Base-by-base conservation (phyloP, 2,329 filamentous ascomycete species). In the Hymenoscyphus fructigenus region DNA sequence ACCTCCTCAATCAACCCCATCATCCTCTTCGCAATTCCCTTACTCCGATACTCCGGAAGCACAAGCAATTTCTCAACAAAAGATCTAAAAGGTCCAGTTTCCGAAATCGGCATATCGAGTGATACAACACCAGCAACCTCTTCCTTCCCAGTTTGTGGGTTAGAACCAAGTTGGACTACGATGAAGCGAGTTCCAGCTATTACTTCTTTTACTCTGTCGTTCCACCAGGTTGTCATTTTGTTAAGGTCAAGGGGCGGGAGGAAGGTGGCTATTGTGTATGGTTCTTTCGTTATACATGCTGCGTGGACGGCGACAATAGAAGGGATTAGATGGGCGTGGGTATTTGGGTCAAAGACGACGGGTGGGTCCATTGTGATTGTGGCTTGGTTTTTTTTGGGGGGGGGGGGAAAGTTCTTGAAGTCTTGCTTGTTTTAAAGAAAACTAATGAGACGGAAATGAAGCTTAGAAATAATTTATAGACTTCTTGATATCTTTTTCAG, bases 21-120 rank as follows among this genome's bases (percentile, higher is more conserved):
- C 68, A 89, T 71, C 23, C 75, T 73, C 67, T 76, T 81, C 2
- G 84, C 85, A 57, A 84, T 81, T 3, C 86, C 85, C 57, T 77
- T 78, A 1, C 79, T 73, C 7, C 86, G 79, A 69, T 81, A 82
- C 57, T 76, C 77, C 14, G 82, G 83, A 66, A 80, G 81, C 10
- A 89, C 79, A 47, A 89, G 77, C 41, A 89, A 77, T 73, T 86
- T 85, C 75, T 89, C 82, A 1, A 89, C 82, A 10, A 75, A 70
- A 2, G 79, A 85, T 34, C 85, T 78, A 68, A 85, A 85, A 0
- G 81, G 79, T 0, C 81, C 84, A 3, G 86, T 88, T 74, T 89
- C 83, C 3, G 78, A 79, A 20, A 76, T 74, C 5, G 84, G 82
- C 74, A 83, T 80, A 57, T 69, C 72, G 3, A 89, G 77, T 79